Evolutionary conservation across 2,329 filamentous ascomycete genomes (phyloP).

Genomic region (Aurifilum marmelostoma): DNA sequence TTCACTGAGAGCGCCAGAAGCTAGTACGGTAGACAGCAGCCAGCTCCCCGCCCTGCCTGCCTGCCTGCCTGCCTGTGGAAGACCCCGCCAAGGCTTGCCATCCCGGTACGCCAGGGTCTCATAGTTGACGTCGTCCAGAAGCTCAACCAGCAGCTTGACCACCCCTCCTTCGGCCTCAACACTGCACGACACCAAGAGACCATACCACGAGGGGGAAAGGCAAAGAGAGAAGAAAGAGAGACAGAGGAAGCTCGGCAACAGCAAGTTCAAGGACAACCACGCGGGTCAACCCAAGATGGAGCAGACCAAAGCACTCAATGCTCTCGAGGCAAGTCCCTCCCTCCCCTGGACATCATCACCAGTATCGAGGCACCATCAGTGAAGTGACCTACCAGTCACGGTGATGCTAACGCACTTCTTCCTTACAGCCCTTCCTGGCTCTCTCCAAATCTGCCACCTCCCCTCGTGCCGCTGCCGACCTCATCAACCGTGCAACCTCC

Average conservation of each 20-base stretch:
- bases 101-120: not conserved
- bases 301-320: slow-evolving; percentile 69
- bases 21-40: slow-evolving; percentile 20
- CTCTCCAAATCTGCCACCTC: slow-evolving; percentile 85
- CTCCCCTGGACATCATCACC: not conserved
- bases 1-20: not conserved
- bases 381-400: not conserved
- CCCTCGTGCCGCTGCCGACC: slow-evolving; percentile 80
- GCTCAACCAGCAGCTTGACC: not conserved
- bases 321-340: slow-evolving; percentile 61
- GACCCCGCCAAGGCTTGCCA: slow-evolving; percentile 24
- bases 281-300: slow-evolving; percentile 61
- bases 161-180: not conserved
- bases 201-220: not conserved
- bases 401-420: slow-evolving; percentile 36
- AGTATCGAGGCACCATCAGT: not conserved
- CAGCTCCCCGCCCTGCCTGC: not conserved
- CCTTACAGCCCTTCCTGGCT: slow-evolving; percentile 85
- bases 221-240: not conserved
- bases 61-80: slow-evolving; percentile 12
- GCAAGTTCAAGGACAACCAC: no score
- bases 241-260: not conserved
- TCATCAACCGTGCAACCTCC: slow-evolving; percentile 87
- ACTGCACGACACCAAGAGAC: no score
- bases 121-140: not conserved